Percentiles rank a stretch among this genome's conserved stretches.
phyloP scores from a whole-genome alignment of 1,284 basidiomycete genomes.

The Wallemia hederae region DNA sequence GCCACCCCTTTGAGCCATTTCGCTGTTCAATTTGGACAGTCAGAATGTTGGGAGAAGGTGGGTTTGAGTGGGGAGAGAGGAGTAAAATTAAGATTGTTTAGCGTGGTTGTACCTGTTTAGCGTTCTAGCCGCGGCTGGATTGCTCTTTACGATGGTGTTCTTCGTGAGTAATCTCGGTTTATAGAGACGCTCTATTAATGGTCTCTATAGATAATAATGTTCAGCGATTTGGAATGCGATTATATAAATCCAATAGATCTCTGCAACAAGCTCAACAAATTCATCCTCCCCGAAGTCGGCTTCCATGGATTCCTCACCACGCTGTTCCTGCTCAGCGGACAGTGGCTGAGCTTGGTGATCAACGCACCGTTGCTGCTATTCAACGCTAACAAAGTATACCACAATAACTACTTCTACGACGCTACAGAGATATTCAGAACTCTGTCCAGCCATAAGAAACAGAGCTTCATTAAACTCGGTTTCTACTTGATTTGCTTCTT shows the following conservation, averaged over 20 bases:
- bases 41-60: background rate
- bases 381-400: slow-evolving; percentile 57
- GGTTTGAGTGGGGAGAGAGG: background rate
- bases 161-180: slow-evolving; percentile 34
- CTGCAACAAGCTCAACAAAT: slow-evolving; percentile 99
- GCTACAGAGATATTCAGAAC: slow-evolving; percentile 98
- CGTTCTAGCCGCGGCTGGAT: slow-evolving; percentile 67
- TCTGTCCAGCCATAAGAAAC: slow-evolving; percentile 77
- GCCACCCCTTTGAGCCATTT: background rate
- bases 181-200: slow-evolving; percentile 23
- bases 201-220: slow-evolving; percentile 99
- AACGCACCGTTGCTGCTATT: slow-evolving; percentile 70
- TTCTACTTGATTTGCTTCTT: slow-evolving; percentile 67
- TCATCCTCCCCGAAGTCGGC: slow-evolving; percentile 85
- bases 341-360: slow-evolving; percentile 79
- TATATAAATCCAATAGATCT: slow-evolving; percentile 99
- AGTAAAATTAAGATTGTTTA: slow-evolving; percentile 14
- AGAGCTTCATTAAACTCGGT: slow-evolving; percentile 82
- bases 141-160: slow-evolving; percentile 93
- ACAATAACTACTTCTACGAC: slow-evolving; percentile 93
- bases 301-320: slow-evolving; percentile 65
- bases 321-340: slow-evolving; percentile 61
- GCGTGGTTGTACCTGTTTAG: slow-evolving; percentile 84
- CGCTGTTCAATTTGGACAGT: background rate
- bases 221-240: slow-evolving; percentile 42